Conservation (phyloP, 2,329 filamentous ascomycete species). For the Beauveria varroae region DNA sequence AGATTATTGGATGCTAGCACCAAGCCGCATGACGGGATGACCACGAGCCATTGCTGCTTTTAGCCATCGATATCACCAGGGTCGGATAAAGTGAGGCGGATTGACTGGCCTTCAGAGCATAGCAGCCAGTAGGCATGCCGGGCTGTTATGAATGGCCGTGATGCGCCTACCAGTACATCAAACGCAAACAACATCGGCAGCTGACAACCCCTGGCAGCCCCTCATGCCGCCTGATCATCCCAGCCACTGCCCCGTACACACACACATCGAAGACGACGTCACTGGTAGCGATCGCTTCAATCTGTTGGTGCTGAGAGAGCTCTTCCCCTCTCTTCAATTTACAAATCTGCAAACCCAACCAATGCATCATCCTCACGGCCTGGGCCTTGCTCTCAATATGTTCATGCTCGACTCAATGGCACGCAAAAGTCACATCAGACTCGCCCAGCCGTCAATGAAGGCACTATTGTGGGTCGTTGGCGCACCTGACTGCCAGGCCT, state of each 20-base stretch:
- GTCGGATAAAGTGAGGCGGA: not conserved
- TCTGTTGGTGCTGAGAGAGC: not conserved
- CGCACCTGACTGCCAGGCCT: conserved; percentile 14
- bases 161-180: not conserved
- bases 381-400: conserved; percentile 9
- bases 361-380: not conserved
- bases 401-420: conserved; percentile 18
- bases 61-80: not conserved
- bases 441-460: conserved; percentile 11
- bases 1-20: not conserved
- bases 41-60: conserved; percentile 3
- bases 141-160: not conserved
- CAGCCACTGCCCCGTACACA: not conserved
- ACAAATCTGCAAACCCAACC: not conserved
- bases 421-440: conserved; percentile 8
- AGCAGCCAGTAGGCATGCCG: not conserved
- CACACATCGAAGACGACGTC: not conserved
- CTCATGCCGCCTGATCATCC: not conserved
- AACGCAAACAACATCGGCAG: not conserved
- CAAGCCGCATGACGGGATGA: not conserved
- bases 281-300: not conserved
- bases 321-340: not conserved
- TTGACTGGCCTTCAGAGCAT: not conserved
- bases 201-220: not conserved
- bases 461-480: conserved; percentile 12